phyloP scores from a whole-genome alignment of 805 yeast genomes.

The Kregervanrija delftensis region DNA sequence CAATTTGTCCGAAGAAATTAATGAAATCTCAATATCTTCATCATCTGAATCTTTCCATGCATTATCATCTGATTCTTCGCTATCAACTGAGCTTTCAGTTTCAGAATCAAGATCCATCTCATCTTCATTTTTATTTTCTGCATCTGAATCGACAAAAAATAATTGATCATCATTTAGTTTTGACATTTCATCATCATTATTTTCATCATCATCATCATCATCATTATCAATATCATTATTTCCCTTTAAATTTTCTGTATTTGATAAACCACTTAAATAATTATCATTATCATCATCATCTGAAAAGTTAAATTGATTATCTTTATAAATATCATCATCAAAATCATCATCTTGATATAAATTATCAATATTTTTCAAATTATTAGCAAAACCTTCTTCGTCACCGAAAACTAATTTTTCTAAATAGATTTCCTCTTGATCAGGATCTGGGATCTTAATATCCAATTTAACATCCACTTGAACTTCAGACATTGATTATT shows the following conservation, averaged over 20 bases:
- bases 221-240: slow-evolving; percentile 26
- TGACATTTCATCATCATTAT: slow-evolving; percentile 28
- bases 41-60: slow-evolving; percentile 94
- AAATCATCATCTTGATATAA: slow-evolving; percentile 42
- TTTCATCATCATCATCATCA: slow-evolving; percentile 26
- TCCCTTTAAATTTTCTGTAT: slow-evolving; percentile 35
- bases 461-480: neutral
- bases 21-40: slow-evolving; percentile 58
- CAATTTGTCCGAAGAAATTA: slow-evolving; percentile 50
- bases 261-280: slow-evolving; percentile 33
- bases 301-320: slow-evolving; percentile 18
- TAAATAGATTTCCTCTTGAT: slow-evolving; percentile 71
- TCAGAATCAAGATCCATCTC: slow-evolving; percentile 28
- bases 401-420: slow-evolving; percentile 92
- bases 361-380: slow-evolving; percentile 55
- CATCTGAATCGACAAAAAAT: slow-evolving; percentile 47
- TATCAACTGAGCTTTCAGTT: slow-evolving; percentile 11
- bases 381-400: slow-evolving; percentile 59
- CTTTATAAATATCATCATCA: slow-evolving; percentile 23
- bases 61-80: slow-evolving; percentile 24
- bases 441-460: slow-evolving; percentile 52
- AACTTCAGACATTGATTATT: neutral
- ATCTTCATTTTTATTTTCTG: slow-evolving; percentile 23
- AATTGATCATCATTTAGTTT: slow-evolving; percentile 41
- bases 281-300: slow-evolving; percentile 29